Evolutionary conservation across 345 rosid species (phyloP).

Genomic region (Anacardium occidentale): DNA sequence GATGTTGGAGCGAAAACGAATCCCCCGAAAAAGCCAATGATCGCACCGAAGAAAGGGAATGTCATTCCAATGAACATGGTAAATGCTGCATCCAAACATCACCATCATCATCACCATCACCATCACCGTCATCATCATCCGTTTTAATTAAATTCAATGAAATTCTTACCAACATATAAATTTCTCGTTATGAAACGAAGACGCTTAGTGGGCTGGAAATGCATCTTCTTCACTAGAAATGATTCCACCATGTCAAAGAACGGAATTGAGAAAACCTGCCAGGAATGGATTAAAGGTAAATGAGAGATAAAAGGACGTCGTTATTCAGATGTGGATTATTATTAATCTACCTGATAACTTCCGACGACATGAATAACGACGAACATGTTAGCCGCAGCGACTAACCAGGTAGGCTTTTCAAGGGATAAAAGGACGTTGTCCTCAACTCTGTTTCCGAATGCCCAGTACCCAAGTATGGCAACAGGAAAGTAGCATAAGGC

Average conservation of each 20-base stretch:
- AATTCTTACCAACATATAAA: slow-evolving; percentile 53
- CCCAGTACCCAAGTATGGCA: slow-evolving; percentile 49
- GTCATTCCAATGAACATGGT: slow-evolving; percentile 56
- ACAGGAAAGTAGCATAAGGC: slow-evolving; percentile 72
- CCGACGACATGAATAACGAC: slow-evolving; percentile 71
- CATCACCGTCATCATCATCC: too few species aligned
- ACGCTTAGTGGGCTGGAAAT: slow-evolving; percentile 40
- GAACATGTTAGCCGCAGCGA: slow-evolving; percentile 53
- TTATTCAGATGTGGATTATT: too few species aligned
- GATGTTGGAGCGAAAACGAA: slow-evolving; percentile 79
- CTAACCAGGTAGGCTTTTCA: slow-evolving; percentile 59
- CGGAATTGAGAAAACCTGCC: slow-evolving; percentile 61
- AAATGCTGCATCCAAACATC: slow-evolving; percentile 48
- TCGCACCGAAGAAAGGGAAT: slow-evolving; percentile 75
- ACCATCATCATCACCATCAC: too few species aligned
- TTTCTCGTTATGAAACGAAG: slow-evolving; percentile 57
- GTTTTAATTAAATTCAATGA: neutral
- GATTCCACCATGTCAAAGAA: slow-evolving; percentile 66
- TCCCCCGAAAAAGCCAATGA: slow-evolving; percentile 76
- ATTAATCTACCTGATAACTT: slow-evolving; percentile 54
- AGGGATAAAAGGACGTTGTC: slow-evolving; percentile 63
- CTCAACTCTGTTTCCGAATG: slow-evolving; percentile 54
- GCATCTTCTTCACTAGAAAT: slow-evolving; percentile 42
- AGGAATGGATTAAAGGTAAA: too few species aligned
- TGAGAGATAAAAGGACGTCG: too few species aligned